Conservation (phyloP, 2,329 filamentous ascomycete species). For the Hymenoscyphus scutula region DNA sequence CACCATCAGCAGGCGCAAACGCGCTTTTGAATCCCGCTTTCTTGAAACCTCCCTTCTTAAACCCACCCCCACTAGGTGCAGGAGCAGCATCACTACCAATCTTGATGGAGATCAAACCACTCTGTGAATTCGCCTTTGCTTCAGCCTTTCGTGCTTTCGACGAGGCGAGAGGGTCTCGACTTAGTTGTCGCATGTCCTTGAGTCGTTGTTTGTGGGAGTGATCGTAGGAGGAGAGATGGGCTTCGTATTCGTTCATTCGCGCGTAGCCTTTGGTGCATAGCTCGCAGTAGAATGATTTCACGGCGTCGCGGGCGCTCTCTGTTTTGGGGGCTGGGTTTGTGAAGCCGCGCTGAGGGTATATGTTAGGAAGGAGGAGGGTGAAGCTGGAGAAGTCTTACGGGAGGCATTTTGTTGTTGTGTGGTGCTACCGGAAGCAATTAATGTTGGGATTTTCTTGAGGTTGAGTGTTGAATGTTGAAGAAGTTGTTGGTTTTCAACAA, state of each 20-base stretch:
- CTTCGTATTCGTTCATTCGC: slow-evolving; percentile 94
- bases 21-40: slow-evolving; percentile 82
- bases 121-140: slow-evolving; percentile 61
- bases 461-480: background rate
- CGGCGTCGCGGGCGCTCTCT: slow-evolving; percentile 68
- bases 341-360: slow-evolving; percentile 41
- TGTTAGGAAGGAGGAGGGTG: slow-evolving; percentile 6
- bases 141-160: slow-evolving; percentile 67
- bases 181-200: slow-evolving; percentile 84
- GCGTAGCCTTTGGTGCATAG: slow-evolving; percentile 93
- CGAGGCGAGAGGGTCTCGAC: slow-evolving; percentile 65
- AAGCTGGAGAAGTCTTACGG: background rate
- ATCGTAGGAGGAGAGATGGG: slow-evolving; percentile 91
- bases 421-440: background rate
- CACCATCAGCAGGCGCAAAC: slow-evolving; percentile 54
- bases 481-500: background rate
- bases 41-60: slow-evolving; percentile 72
- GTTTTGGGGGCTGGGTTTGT: slow-evolving; percentile 50
- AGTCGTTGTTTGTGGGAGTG: slow-evolving; percentile 91
- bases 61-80: slow-evolving; percentile 40
- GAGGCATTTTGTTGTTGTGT: slow-evolving; percentile 1
- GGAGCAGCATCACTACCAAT: slow-evolving; percentile 43
- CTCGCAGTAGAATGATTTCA: slow-evolving; percentile 78
- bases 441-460: background rate
- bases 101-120: slow-evolving; percentile 66